These are phyloP conservation scores for Alloascoidea africana DNA, from an alignment of 805 yeast species.

Conservation along the genomic window DNA sequence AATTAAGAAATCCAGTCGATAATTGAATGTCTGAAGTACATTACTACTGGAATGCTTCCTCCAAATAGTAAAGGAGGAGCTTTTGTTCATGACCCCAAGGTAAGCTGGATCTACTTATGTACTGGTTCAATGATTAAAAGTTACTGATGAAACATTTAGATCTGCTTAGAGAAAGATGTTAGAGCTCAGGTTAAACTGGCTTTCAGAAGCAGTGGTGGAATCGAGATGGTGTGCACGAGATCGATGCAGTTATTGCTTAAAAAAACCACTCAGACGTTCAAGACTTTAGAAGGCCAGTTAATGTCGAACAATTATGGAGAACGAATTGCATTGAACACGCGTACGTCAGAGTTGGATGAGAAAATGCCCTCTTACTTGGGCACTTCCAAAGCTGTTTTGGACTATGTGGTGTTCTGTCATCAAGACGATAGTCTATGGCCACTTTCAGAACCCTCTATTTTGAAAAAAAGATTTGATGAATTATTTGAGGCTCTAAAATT, in stretches of 20 bases:
- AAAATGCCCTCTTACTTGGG: conserved; percentile 78
- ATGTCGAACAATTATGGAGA: conserved; percentile 46
- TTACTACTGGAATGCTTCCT: conserved; percentile 91
- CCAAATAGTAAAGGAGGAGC: conserved; percentile 96
- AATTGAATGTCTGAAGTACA: conserved; percentile 85
- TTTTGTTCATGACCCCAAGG: conserved; percentile 81
- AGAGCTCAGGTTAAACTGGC: conserved; percentile 86
- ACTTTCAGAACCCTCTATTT: conserved; percentile 70
- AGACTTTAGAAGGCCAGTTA: conserved; percentile 83
- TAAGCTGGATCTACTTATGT: conserved; percentile 7
- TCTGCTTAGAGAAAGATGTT: conserved; percentile 61
- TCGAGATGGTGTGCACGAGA: conserved; percentile 75
- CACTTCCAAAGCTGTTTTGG: conserved; percentile 74
- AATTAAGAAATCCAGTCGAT: conserved; percentile 34
- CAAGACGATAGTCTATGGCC: conserved; percentile 98
- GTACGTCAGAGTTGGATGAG: conserved; percentile 70
- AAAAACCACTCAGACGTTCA: conserved; percentile 54
- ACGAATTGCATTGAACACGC: conserved; percentile 60
- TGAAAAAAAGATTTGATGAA: conserved; percentile 91
- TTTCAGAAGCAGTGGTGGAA: conserved; percentile 56
- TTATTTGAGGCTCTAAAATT: conserved; percentile 91
- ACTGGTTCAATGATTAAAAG: background rate
- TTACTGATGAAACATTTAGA: conserved; percentile 8
- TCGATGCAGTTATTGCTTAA: conserved; percentile 63
- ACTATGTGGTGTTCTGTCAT: conserved; percentile 91